Base-by-base conservation (phyloP, 495 filamentous ascomycete species). In the Haplographium delicatum region DNA sequence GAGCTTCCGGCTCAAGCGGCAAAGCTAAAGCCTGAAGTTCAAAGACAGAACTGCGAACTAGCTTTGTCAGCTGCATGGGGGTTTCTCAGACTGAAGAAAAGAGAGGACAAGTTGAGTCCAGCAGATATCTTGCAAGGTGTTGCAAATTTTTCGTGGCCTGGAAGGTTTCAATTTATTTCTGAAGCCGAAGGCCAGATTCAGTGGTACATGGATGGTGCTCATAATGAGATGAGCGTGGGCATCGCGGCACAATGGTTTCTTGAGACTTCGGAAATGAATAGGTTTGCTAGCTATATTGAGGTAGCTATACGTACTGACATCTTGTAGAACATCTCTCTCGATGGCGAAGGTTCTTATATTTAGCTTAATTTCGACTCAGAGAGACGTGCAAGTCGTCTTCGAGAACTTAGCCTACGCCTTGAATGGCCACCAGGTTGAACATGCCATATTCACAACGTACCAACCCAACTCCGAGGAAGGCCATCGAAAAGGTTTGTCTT, bases 161-260 rank as follows among this genome's bases (percentile, higher is more conserved):
- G 72, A 18, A 61, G 73, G 42, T 76, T 70, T 46, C 66, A 76
- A 44, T 50, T 63, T 4, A 56, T 74, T 4, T 26, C 82, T 33
- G 81, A 85, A 38, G 63, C 64, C 7, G 85, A 89, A 49, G 68
- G 61, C 0, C 71, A 71, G 19, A 72, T 93, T 0, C 67, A 75
- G 23, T 96, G 91, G 91, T 86, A 86, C 60, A 80, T 97, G 26
- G 91, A 96, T 62, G 88, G 91, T 7, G 90, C 88, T 0, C 91
- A 97, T 62, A 97, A 90, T 0, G 73, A 85, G 11, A 90, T 95
- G 58, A 91, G 87, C 62, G 83, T 97, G 42, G 77, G 82, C 50
- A 73, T 83, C 57, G 85, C 86, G 1, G 86, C 80, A 3, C 72
- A 74, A 27, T 97, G 91, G 91, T 96, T 96, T 56, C 56, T 71